Percentiles rank a stretch among this genome's conserved stretches.
Conservation (phyloP, 73 alveolate genomes). For the Paraurostyla sp. region DNA sequence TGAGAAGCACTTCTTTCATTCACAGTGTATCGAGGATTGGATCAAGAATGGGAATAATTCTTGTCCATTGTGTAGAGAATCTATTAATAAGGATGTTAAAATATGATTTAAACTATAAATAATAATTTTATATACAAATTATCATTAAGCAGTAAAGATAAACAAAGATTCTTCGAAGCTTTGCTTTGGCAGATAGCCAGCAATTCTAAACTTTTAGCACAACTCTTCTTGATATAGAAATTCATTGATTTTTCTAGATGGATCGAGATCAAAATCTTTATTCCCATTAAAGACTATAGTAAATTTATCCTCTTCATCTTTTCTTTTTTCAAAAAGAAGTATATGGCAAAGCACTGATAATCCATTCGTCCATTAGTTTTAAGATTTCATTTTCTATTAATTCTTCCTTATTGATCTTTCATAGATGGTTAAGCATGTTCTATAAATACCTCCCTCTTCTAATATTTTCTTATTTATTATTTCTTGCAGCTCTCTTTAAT, state of each 20-base stretch:
- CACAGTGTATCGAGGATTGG: slow-evolving; percentile 60
- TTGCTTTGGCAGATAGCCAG: slow-evolving; percentile 36
- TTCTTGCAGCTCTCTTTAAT: slow-evolving; percentile 21
- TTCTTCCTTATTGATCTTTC: not conserved
- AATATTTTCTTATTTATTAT: slow-evolving; percentile 2
- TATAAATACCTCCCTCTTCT: slow-evolving; percentile 14
- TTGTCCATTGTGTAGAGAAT: slow-evolving; percentile 56
- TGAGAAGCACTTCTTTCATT: slow-evolving; percentile 58
- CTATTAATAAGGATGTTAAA: slow-evolving; percentile 30
- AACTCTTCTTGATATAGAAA: slow-evolving; percentile 38
- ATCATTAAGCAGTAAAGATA: slow-evolving; percentile 19
- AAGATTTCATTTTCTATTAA: not conserved
- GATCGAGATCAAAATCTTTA: not conserved
- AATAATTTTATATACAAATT: not conserved
- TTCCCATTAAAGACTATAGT: slow-evolving; percentile 8
- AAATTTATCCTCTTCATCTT: slow-evolving; percentile 30
- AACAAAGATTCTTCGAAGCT: slow-evolving; percentile 13
- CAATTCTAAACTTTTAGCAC: slow-evolving; percentile 37
- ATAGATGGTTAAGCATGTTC: slow-evolving; percentile 56
- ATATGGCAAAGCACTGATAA: slow-evolving; percentile 34
- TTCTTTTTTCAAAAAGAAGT: slow-evolving; percentile 8
- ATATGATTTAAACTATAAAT: not conserved
- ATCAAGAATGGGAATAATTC: slow-evolving; percentile 32
- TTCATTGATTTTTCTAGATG: not conserved
- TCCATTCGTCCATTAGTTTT: not conserved